These are phyloP conservation scores for Pseudozyma sp. DNA, from an alignment of 1,284 basidiomycete species.

Conservation along the genomic window DNA sequence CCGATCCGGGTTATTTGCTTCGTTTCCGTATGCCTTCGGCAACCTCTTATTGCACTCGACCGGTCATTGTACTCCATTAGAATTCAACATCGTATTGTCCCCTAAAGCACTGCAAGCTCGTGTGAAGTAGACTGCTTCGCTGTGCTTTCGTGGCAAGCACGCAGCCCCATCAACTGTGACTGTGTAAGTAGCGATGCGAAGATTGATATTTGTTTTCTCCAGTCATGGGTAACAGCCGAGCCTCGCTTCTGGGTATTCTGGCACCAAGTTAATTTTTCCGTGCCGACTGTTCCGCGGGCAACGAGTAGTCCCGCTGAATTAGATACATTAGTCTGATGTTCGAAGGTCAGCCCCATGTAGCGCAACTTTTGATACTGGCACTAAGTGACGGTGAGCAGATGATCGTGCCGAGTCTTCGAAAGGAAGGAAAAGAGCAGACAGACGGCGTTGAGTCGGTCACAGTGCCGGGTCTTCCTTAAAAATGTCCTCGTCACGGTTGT, in stretches of 20 bases:
- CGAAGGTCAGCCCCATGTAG: background rate
- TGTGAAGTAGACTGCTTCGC: too few relatives aligned
- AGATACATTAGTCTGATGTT: background rate
- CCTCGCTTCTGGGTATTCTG: background rate
- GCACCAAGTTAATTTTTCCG: background rate
- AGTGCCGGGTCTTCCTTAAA: conserved; percentile 13
- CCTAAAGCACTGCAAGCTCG: too few relatives aligned
- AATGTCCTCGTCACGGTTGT: conserved; percentile 17
- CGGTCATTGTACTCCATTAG: too few relatives aligned
- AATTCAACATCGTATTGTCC: too few relatives aligned
- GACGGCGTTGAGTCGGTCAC: conserved; percentile 20
- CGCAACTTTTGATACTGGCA: background rate
- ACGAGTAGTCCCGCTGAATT: background rate
- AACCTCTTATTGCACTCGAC: too few relatives aligned
- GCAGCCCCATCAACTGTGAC: too few relatives aligned
- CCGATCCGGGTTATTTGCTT: conserved; percentile 6
- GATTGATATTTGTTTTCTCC: too few relatives aligned
- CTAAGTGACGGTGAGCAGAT: background rate
- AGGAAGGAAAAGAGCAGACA: background rate
- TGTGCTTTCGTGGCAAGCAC: too few relatives aligned
- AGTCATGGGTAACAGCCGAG: background rate
- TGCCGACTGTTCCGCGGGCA: background rate
- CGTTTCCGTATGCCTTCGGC: background rate
- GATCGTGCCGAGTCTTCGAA: background rate
- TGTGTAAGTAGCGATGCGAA: too few relatives aligned